A percentile compares a stretch with the other conserved stretches of the same genome.
Conservation (phyloP, 495 filamentous ascomycete species). For the Massariosphaeria phaeospora region DNA sequence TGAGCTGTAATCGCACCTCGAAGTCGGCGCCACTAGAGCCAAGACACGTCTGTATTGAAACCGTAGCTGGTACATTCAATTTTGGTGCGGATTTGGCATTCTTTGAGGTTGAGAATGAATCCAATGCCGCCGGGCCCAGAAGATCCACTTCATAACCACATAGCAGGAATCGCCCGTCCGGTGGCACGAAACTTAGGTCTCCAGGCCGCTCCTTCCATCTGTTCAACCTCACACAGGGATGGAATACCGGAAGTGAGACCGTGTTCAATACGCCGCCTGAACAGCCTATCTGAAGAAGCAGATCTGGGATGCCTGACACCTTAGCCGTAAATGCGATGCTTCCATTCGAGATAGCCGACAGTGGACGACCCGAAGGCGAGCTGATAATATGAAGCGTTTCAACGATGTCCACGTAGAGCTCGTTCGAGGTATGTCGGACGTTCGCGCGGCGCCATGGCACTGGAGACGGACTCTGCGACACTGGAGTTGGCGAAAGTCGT, state of each 20-base stretch:
- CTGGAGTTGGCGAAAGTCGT: slow-evolving; percentile 25
- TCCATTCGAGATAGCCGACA: slow-evolving; percentile 82
- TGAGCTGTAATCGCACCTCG: slow-evolving; percentile 73
- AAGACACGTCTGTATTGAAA: slow-evolving; percentile 76
- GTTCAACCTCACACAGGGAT: slow-evolving; percentile 85
- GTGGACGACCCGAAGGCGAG: slow-evolving; percentile 79
- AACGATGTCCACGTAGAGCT: slow-evolving; percentile 93
- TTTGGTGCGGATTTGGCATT: slow-evolving; percentile 45
- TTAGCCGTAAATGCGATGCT: slow-evolving; percentile 94
- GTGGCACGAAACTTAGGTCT: slow-evolving; percentile 88
- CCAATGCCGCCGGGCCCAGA: slow-evolving; percentile 43
- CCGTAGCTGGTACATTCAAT: slow-evolving; percentile 71
- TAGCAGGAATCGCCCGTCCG: slow-evolving; percentile 90
- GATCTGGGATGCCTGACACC: slow-evolving; percentile 87
- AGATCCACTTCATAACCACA: slow-evolving; percentile 94
- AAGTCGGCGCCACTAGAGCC: slow-evolving; percentile 75
- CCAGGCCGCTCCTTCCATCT: slow-evolving; percentile 83
- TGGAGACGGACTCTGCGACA: slow-evolving; percentile 40
- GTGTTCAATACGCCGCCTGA: slow-evolving; percentile 64
- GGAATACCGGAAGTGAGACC: slow-evolving; percentile 88
- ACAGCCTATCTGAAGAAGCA: slow-evolving; percentile 71
- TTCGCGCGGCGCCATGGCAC: slow-evolving; percentile 88
- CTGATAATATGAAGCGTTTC: slow-evolving; percentile 83
- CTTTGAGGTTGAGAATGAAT: slow-evolving; percentile 16
- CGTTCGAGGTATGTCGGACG: slow-evolving; percentile 93